Conservation (phyloP, 2,329 filamentous ascomycete genomes). For the Moelleriella libera region DNA sequence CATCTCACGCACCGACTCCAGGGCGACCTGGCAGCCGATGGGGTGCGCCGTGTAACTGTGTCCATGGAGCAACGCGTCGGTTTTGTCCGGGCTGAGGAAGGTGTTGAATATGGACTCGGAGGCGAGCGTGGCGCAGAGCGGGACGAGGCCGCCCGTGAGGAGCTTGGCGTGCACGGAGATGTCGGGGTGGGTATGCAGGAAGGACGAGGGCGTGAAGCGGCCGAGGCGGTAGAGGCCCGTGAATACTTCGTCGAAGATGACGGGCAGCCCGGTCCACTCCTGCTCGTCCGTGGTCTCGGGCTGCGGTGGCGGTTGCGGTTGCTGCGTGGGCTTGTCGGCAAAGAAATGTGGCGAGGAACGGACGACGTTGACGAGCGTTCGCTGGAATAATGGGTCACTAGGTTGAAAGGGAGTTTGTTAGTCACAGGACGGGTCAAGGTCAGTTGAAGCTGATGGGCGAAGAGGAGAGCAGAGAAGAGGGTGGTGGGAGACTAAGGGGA, state of each 20-base stretch:
- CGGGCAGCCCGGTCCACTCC: conserved; percentile 59
- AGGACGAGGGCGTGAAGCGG: conserved; percentile 53
- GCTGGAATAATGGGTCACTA: conserved; percentile 71
- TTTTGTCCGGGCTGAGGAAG: conserved; percentile 60
- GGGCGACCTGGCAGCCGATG: conserved; percentile 64
- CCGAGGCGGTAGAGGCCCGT: conserved; percentile 75
- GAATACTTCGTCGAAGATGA: conserved; percentile 81
- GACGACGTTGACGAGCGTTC: conserved; percentile 52
- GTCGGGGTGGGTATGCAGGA: conserved; percentile 55
- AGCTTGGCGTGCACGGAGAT: conserved; percentile 75
- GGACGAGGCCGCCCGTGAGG: conserved; percentile 66
- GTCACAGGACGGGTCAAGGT: no score
- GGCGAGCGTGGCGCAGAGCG: conserved; percentile 62
- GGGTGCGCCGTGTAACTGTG: conserved; percentile 82
- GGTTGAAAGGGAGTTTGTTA: no score
- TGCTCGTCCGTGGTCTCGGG: conserved; percentile 6
- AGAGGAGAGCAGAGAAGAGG: neutral
- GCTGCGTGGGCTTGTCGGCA: conserved; percentile 9
- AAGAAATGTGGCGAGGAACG: conserved; percentile 46
- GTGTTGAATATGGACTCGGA: conserved; percentile 59
- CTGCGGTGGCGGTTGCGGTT: neutral
- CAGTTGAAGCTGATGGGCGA: no score
- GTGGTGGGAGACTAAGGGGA: neutral
- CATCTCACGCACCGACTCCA: conserved; percentile 50
- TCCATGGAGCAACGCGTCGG: conserved; percentile 66